Evolutionary conservation across 169 alveolate species (phyloP).

Genomic region (Plasmodium reichenowi): DNA sequence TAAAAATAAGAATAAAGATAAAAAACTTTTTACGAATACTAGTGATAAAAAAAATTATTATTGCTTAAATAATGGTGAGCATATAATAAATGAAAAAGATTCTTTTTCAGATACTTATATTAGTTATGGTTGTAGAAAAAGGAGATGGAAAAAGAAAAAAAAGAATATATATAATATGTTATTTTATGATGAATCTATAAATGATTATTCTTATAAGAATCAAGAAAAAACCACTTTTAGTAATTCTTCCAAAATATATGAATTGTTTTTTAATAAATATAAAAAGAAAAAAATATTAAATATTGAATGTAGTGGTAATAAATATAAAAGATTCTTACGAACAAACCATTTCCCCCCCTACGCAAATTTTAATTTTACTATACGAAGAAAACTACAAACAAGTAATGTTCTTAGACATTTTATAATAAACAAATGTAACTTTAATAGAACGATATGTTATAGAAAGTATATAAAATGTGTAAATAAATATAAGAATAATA

Average conservation of each 20-base stretch:
- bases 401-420: not conserved
- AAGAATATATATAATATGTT: slow-evolving; percentile 35
- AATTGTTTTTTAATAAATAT: slow-evolving; percentile 29
- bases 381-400: slow-evolving; percentile 26
- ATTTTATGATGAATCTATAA: slow-evolving; percentile 25
- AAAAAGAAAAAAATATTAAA: slow-evolving; percentile 27
- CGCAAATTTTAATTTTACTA: slow-evolving; percentile 46
- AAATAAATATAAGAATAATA: no score
- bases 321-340: not conserved
- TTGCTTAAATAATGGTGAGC: slow-evolving; percentile 1
- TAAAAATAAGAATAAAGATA: slow-evolving; percentile 14
- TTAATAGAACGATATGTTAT: no score
- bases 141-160: slow-evolving; percentile 6
- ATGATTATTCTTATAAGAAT: slow-evolving; percentile 22
- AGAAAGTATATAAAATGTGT: no score
- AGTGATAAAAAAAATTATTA: slow-evolving; percentile 39
- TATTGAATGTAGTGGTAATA: not conserved
- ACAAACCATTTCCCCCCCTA: slow-evolving; percentile 8
- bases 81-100: slow-evolving; percentile 24
- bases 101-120: slow-evolving; percentile 64
- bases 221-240: slow-evolving; percentile 12
- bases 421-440: no score
- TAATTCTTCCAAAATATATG: slow-evolving; percentile 15
- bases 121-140: slow-evolving; percentile 19
- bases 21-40: slow-evolving; percentile 16